Conservation (phyloP, 1,139 yeast genomes). For the Diutina siamensis region DNA sequence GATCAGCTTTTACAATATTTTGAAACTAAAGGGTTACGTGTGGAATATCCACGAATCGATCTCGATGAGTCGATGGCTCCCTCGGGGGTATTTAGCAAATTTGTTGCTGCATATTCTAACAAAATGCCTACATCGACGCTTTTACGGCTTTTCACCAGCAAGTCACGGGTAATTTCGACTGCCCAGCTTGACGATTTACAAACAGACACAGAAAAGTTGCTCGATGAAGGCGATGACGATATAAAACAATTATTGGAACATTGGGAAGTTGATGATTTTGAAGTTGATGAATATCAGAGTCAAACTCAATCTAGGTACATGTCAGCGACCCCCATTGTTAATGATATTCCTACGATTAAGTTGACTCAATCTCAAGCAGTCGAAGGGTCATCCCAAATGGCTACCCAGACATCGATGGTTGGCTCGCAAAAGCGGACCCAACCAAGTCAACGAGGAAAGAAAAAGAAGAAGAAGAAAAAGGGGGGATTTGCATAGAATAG, state of each 20-base stretch:
- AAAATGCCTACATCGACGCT: neutral
- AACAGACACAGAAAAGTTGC: too few relatives aligned
- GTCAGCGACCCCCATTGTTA: too few relatives aligned
- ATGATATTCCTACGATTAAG: neutral
- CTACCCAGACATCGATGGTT: neutral
- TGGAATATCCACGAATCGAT: neutral
- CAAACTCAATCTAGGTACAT: neutral
- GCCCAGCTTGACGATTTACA: neutral
- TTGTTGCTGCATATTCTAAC: neutral
- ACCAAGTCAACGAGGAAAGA: neutral
- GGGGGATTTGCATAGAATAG: slow-evolving; percentile 2
- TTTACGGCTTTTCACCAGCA: neutral
- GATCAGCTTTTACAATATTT: neutral
- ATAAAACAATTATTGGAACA: neutral
- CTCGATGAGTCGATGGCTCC: too few relatives aligned
- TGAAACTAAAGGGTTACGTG: neutral
- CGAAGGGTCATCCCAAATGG: neutral
- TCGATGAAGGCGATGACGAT: too few relatives aligned
- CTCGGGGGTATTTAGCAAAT: neutral
- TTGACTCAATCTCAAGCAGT: neutral
- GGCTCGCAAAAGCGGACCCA: neutral
- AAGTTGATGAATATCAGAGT: neutral
- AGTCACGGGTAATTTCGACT: neutral
- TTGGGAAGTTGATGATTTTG: neutral
- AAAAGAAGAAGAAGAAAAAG: slow-evolving; percentile 3